A percentile compares a stretch with the other conserved stretches of the same genome.
phyloP scores from a whole-genome alignment of 306 rosid genomes.

The Canavalia gladiata region DNA sequence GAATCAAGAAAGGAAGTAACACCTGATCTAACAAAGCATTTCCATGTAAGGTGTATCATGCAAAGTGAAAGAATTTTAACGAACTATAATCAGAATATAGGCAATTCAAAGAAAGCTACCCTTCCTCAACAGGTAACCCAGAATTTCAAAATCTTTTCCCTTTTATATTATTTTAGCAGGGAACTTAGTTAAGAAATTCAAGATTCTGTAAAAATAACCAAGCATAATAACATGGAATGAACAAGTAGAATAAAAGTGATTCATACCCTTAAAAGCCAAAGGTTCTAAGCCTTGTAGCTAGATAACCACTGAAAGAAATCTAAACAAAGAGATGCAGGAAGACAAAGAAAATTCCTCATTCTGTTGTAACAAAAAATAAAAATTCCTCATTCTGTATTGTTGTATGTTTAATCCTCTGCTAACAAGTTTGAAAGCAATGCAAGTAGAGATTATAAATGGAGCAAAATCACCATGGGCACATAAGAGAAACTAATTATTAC shows the following conservation, averaged over 20 bases:
- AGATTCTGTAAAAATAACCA: neutral
- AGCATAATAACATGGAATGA: neutral
- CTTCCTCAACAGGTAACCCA: constrained; percentile 3
- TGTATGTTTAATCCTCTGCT: neutral
- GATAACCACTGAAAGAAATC: neutral
- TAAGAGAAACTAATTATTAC: neutral
- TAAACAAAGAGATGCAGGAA: neutral
- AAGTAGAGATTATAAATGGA: neutral
- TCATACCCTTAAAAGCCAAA: neutral
- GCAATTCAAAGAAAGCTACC: constrained; percentile 24
- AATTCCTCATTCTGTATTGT: neutral
- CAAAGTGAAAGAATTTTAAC: neutral
- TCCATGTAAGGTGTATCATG: neutral
- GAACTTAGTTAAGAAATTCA: neutral
- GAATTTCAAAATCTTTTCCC: neutral
- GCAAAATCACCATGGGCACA: neutral
- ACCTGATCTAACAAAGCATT: constrained; percentile 18
- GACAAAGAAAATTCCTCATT: neutral
- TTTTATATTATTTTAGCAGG: neutral
- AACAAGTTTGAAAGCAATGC: neutral
- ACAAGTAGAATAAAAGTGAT: neutral
- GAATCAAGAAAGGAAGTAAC: constrained; percentile 19
- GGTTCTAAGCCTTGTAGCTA: neutral
- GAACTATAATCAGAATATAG: neutral
- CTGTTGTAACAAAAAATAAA: no score